Evolutionary conservation across 2,329 filamentous ascomycete species (phyloP), one percentile per base, ranked within the genome.

Genomic region (Venturia carpophila): DNA sequence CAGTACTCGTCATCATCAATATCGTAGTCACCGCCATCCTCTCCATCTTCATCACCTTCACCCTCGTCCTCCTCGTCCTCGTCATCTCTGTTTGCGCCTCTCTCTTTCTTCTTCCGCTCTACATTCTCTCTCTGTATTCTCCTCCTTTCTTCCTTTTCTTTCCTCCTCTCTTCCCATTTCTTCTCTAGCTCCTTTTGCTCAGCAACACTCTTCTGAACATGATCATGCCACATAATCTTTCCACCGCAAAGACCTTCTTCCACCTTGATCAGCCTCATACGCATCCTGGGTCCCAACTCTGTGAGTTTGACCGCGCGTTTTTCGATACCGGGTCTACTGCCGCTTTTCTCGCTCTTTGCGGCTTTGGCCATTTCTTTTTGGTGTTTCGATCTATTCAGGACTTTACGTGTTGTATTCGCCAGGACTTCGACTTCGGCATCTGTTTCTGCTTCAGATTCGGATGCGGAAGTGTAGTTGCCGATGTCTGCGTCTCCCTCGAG

Each of bases 181-280:
- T 87, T 85, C 70, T 97, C 92, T 70, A 97, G 77, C 68, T 89
- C 85, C 73, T 87, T 84, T 65, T 91, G 79, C 75, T 99, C 92
- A 21, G 85, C 83, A 70, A 86, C 86, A 7, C 85, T 86, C 82
- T 99, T 99, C 73, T 88, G 85, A 64, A 97, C 87, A 73, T 91
- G 95, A 74, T 97, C 92, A 75, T 99, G 94, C 94, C 94, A 99
- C 89, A 99, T 90, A 65, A 96, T 84, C 74, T 91, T 94, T 62
- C 94, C 94, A 34, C 84, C 83, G 71, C 92, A 97, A 7, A 97
- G 77, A 1, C 93, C 94, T 71, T 99, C 94, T 73, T 99, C 94
- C 5, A 99, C 92, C 79, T 99, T 99, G 65, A 91, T 92, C 77
- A 99, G 80, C 41, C 93, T 86, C 49, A 99, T 79, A 67, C 85